Conservation (phyloP, 2,329 filamentous ascomycete genomes). For the Penicillium digitatum region DNA sequence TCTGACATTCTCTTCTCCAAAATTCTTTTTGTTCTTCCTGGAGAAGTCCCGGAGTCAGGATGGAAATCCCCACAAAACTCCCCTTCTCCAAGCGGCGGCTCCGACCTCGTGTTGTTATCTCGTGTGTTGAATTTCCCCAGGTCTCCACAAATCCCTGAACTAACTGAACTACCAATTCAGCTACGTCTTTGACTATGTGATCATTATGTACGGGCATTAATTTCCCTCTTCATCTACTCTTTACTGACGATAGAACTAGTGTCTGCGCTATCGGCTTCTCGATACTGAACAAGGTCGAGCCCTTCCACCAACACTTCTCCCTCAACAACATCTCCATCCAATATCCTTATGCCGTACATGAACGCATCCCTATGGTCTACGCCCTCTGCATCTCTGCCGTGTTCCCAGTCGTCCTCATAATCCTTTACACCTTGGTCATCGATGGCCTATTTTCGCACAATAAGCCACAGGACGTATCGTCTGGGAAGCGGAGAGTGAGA, state of each 20-base stretch:
- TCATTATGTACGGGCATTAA: slow-evolving; percentile 49
- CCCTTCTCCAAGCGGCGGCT: slow-evolving; percentile 54
- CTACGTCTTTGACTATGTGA: slow-evolving; percentile 58
- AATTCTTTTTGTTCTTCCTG: not conserved
- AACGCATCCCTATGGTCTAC: slow-evolving; percentile 51
- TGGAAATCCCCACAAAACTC: slow-evolving; percentile 40
- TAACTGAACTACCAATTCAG: slow-evolving; percentile 31
- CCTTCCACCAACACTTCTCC: slow-evolving; percentile 57
- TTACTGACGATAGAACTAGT: slow-evolving; percentile 30
- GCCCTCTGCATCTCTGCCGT: slow-evolving; percentile 50
- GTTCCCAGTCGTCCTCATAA: slow-evolving; percentile 51
- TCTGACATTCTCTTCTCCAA: not conserved
- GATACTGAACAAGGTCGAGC: slow-evolving; percentile 51
- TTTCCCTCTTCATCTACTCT: not conserved
- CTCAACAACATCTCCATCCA: slow-evolving; percentile 55
- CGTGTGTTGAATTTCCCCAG: slow-evolving; percentile 38
- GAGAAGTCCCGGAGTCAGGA: not conserved
- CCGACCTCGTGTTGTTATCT: slow-evolving; percentile 50
- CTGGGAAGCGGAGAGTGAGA: slow-evolving; percentile 39
- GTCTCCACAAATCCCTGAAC: slow-evolving; percentile 2
- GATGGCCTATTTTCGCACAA: slow-evolving; percentile 57
- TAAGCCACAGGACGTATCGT: slow-evolving; percentile 34
- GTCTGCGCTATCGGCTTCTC: slow-evolving; percentile 51
- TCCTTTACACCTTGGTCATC: slow-evolving; percentile 54
- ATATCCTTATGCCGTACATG: slow-evolving; percentile 55